phyloP scores from a whole-genome alignment of 768 basidiomycete species.

The Neoboletus subvelutipes region DNA sequence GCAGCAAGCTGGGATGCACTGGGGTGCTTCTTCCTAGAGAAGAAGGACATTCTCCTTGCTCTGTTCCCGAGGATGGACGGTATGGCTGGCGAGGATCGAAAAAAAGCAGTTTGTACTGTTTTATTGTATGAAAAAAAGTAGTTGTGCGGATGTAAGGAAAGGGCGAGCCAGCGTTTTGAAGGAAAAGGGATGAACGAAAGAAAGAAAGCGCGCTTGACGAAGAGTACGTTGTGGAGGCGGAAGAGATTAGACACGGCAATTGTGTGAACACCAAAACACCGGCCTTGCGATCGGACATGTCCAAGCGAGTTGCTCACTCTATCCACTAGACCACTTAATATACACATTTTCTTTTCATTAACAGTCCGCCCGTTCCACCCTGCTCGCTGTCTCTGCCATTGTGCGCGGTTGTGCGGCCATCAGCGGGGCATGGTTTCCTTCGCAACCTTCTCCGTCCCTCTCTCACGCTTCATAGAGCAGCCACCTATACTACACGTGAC shows the following conservation, averaged over 20 bases:
- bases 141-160: constrained; percentile 4
- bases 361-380: constrained; percentile 3
- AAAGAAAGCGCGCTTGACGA: constrained; percentile 6
- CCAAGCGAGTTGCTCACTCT: constrained; percentile 1
- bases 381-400: constrained; percentile 12
- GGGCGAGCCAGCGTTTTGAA: constrained; percentile 27
- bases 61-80: constrained; percentile 62
- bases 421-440: constrained; percentile 4
- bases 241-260: constrained; percentile 16
- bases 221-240: constrained; percentile 17
- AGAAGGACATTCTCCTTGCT: constrained; percentile 88
- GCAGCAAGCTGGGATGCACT: constrained; percentile 44
- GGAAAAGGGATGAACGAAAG: constrained; percentile 11
- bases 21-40: constrained; percentile 82
- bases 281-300: neutral
- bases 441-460: constrained; percentile 8
- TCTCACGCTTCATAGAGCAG: neutral
- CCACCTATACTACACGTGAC: constrained; percentile 14
- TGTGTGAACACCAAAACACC: constrained; percentile 9
- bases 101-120: constrained; percentile 16
- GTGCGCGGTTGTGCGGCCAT: constrained; percentile 8
- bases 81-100: constrained; percentile 48
- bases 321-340: neutral
- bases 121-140: constrained; percentile 12
- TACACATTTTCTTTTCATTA: constrained; percentile 3